These are phyloP conservation scores for Agastache rugosa DNA, from an alignment of 257 asterid species.

Conservation along the genomic window DNA sequence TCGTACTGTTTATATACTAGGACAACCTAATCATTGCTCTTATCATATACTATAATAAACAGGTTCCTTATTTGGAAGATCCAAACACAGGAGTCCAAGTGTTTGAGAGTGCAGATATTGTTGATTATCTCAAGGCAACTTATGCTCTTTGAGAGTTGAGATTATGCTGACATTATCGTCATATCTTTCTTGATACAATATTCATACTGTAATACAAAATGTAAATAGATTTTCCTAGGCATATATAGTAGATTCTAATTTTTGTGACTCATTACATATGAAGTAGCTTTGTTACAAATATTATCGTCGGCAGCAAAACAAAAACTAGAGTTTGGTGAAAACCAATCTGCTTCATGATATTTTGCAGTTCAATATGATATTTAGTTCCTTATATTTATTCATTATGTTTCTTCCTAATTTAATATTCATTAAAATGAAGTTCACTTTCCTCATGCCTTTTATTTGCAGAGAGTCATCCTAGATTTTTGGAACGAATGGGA, in stretches of 20 bases:
- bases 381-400: too few relatives aligned
- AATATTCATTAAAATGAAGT: too few relatives aligned
- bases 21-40: background rate
- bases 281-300: background rate
- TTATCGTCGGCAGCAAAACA: too few relatives aligned
- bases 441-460: too few relatives aligned
- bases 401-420: too few relatives aligned
- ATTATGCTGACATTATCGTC: background rate
- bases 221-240: background rate
- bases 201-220: background rate
- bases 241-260: background rate
- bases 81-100: conserved; percentile 89
- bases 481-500: too few relatives aligned
- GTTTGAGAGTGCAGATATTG: conserved; percentile 96
- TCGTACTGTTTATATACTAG: background rate
- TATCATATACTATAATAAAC: conserved; percentile 14
- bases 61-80: conserved; percentile 96
- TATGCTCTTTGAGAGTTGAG: conserved; percentile 61
- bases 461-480: too few relatives aligned
- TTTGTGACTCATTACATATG: background rate
- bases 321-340: too few relatives aligned
- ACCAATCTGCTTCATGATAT: too few relatives aligned
- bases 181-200: conserved; percentile 15
- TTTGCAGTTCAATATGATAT: background rate
- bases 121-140: conserved; percentile 79